Percentiles rank a stretch among this genome's conserved stretches.
phyloP scores from a whole-genome alignment of 257 asterid species.

The Gynochthodes officinalis region DNA sequence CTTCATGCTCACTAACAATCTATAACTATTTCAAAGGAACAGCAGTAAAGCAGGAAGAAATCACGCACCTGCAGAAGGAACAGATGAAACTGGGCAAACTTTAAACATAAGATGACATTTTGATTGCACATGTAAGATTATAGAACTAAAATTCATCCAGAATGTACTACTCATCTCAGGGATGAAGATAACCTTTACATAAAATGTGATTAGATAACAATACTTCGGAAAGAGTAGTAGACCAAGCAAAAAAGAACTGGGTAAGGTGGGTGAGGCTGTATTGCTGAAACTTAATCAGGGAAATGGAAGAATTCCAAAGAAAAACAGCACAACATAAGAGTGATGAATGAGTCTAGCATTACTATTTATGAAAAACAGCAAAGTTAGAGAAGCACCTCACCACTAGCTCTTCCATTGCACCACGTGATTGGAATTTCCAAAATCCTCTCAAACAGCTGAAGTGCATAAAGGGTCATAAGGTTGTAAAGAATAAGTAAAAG shows the following conservation, averaged over 20 bases:
- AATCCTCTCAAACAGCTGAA: constrained; percentile 91
- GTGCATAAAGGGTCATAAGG: constrained; percentile 21
- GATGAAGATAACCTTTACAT: not conserved
- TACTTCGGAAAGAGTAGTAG: not conserved
- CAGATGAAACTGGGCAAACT: not conserved
- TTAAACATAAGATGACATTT: not conserved
- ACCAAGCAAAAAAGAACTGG: not conserved
- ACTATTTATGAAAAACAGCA: not conserved
- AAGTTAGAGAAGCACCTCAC: constrained; percentile 78
- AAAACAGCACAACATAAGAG: not conserved
- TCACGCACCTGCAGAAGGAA: not conserved
- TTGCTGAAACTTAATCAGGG: not conserved
- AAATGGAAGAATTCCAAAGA: not conserved
- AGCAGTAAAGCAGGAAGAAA: not conserved
- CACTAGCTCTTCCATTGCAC: constrained; percentile 97
- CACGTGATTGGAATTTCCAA: constrained; percentile 92
- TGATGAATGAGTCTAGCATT: not conserved
- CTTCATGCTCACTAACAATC: not conserved
- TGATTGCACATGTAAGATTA: not conserved
- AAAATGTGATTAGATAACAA: not conserved
- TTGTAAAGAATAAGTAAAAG: constrained; percentile 12
- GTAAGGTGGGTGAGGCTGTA: not conserved
- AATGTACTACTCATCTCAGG: not conserved
- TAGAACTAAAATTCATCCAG: not conserved
- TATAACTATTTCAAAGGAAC: not conserved